These are phyloP conservation scores for Psilocybe subaeruginosa DNA, from an alignment of 768 basidiomycete species.

Conservation along the genomic window DNA sequence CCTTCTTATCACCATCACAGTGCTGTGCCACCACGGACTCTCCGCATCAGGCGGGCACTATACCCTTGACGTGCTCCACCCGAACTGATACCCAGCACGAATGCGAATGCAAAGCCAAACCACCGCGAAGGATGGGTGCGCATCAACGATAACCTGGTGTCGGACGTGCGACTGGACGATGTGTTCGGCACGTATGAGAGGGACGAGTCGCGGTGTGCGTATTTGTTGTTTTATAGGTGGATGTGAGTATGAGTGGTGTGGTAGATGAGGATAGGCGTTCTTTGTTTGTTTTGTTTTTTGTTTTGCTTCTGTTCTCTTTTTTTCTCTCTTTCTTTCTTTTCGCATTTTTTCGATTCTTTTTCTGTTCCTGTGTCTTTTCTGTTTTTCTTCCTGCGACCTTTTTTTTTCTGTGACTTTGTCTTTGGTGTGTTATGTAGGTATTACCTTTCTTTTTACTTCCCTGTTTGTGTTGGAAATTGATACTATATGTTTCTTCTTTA, in stretches of 20 bases:
- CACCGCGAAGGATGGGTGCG: conserved; percentile 83
- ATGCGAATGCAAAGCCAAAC: conserved; percentile 24
- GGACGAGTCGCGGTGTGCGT: conserved; percentile 68
- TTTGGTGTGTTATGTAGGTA: too few species aligned
- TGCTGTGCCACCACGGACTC: conserved; percentile 90
- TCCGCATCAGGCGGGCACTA: conserved; percentile 95
- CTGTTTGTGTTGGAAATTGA: too few species aligned
- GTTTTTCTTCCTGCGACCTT: too few species aligned
- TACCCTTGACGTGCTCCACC: conserved; percentile 87
- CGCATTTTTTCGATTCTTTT: too few species aligned
- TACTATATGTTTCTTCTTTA: too few species aligned
- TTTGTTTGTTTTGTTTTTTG: too few species aligned
- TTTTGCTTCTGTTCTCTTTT: too few species aligned
- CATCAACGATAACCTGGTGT: conserved; percentile 90
- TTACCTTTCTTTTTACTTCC: too few species aligned
- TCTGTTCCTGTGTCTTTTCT: too few species aligned
- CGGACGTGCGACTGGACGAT: conserved; percentile 71
- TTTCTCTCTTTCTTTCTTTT: too few species aligned
- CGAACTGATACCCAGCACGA: conserved; percentile 52
- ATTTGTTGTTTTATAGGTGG: conserved; percentile 84
- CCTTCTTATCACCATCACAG: conserved; percentile 37
- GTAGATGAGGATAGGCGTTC: too few species aligned
- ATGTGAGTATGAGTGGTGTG: conserved; percentile 31
- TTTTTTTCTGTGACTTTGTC: too few species aligned
- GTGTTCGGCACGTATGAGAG: conserved; percentile 68